A percentile compares a stretch with the other conserved stretches of the same genome.
Evolutionary conservation across 2,329 filamentous ascomycete species (phyloP).

Genomic region (Celoporthe dispersa): DNA sequence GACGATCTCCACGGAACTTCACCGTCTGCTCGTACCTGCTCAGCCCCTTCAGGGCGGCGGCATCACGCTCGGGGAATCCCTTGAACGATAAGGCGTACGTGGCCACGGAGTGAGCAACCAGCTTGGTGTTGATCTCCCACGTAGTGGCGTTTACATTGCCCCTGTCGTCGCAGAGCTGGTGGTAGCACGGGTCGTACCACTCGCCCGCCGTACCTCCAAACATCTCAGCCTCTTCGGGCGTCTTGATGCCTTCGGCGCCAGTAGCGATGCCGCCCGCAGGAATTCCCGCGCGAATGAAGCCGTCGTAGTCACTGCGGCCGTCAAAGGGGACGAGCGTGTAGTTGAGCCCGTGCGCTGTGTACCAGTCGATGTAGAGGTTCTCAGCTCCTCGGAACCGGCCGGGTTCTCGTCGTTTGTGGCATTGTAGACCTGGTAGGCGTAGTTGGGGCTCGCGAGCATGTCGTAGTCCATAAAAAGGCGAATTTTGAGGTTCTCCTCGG

Average conservation of each 20-base stretch:
- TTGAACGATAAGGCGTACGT: constrained; percentile 31
- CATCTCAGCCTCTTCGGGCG: constrained; percentile 62
- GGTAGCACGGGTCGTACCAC: constrained; percentile 64
- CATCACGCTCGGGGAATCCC: constrained; percentile 29
- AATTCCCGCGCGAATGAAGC: constrained; percentile 74
- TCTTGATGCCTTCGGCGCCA: constrained; percentile 79
- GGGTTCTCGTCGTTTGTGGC: constrained; percentile 74
- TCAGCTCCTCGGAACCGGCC: constrained; percentile 70
- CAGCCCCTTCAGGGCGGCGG: constrained; percentile 4
- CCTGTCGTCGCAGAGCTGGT: constrained; percentile 65
- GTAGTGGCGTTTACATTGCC: constrained; percentile 62
- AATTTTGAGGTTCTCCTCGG: constrained; percentile 65
- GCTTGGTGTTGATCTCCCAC: constrained; percentile 63
- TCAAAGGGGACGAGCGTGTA: constrained; percentile 77
- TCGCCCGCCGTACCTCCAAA: constrained; percentile 74
- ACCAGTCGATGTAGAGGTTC: constrained; percentile 72
- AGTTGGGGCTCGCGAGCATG: constrained; percentile 71
- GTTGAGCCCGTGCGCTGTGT: constrained; percentile 62
- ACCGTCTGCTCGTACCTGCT: constrained; percentile 27
- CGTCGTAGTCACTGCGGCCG: constrained; percentile 79
- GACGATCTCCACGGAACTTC: constrained; percentile 27
- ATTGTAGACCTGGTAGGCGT: constrained; percentile 71
- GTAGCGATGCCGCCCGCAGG: constrained; percentile 78
- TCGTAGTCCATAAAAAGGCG: constrained; percentile 73
- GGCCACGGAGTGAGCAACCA: constrained; percentile 31